A percentile compares a stretch with the other conserved stretches of the same genome.
Evolutionary conservation across 768 basidiomycete species (phyloP).

Genomic region (Auriscalpium vulgare): DNA sequence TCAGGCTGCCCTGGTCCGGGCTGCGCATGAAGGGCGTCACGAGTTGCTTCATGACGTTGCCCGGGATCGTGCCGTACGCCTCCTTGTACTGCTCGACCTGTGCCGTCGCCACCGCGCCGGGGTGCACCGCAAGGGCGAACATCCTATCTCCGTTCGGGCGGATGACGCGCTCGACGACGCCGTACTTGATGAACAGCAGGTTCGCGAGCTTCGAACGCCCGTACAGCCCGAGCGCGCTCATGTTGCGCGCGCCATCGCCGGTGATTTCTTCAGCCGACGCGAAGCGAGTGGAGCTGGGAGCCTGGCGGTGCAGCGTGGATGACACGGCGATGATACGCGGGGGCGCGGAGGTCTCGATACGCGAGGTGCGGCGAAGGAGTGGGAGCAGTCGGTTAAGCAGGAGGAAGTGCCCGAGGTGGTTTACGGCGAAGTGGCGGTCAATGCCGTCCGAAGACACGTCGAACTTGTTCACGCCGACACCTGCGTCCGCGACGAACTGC

Average conservation of each 20-base stretch:
- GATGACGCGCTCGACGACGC: conserved; percentile 21
- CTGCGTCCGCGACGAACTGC: conserved; percentile 23
- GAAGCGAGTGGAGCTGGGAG: conserved; percentile 26
- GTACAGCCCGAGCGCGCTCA: conserved; percentile 27
- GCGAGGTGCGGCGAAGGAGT: conserved; percentile 27
- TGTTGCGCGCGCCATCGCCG: conserved; percentile 14
- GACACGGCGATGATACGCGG: conserved; percentile 33
- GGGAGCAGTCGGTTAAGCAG: conserved; percentile 35
- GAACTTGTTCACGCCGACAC: conserved; percentile 22
- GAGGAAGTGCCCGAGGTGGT: conserved; percentile 33
- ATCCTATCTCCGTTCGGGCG: conserved; percentile 15
- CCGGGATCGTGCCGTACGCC: conserved; percentile 19
- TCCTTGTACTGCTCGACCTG: conserved; percentile 23
- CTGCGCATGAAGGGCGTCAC: conserved; percentile 22
- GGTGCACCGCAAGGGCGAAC: conserved; percentile 21
- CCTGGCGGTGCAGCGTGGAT: conserved; percentile 30
- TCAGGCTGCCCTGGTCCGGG: conserved; percentile 19
- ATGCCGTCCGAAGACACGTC: conserved; percentile 18
- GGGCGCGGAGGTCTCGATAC: conserved; percentile 20
- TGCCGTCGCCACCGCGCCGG: conserved; percentile 21
- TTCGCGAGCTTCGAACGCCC: conserved; percentile 35
- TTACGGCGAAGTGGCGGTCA: conserved; percentile 26
- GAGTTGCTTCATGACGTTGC: conserved; percentile 16
- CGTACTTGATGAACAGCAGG: conserved; percentile 30
- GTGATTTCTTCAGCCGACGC: conserved; percentile 31